These are phyloP conservation scores for Panicum miliaceum DNA, from an alignment of 176 grass and related monocot genomes.

Conservation along the genomic window DNA sequence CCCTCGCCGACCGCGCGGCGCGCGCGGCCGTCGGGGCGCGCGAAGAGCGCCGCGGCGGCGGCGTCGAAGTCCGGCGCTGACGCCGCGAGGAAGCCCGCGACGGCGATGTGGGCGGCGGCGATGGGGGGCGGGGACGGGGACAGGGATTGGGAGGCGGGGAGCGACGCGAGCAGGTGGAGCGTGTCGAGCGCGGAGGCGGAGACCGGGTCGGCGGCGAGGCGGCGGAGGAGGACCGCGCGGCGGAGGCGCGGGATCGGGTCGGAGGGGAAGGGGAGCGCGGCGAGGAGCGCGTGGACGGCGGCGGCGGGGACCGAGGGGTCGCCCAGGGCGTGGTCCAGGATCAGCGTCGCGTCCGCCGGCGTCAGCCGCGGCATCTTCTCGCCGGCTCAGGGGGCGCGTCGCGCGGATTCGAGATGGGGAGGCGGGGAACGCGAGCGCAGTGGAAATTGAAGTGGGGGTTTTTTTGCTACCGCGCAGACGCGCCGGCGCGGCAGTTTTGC, in stretches of 20 bases:
- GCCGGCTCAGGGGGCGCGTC: not conserved
- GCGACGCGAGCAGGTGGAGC: conserved; percentile 46
- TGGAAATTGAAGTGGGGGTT: too few relatives aligned
- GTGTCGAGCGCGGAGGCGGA: conserved; percentile 39
- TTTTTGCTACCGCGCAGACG: not conserved
- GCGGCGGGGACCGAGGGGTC: conserved; percentile 28
- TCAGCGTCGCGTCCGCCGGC: conserved; percentile 39
- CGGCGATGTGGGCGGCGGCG: conserved; percentile 31
- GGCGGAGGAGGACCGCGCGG: conserved; percentile 42
- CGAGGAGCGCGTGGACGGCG: conserved; percentile 14
- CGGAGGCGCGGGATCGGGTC: conserved; percentile 42
- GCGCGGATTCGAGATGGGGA: not conserved
- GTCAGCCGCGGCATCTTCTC: conserved; percentile 41
- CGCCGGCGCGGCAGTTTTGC: not conserved
- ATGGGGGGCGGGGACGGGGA: not conserved
- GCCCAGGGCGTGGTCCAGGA: conserved; percentile 54
- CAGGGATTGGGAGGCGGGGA: not conserved
- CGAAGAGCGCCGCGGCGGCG: conserved; percentile 39
- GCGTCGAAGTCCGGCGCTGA: conserved; percentile 48
- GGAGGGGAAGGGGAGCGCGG: conserved; percentile 44
- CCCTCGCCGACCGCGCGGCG: conserved; percentile 20
- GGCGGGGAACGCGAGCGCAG: not conserved
- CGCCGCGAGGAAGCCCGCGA: conserved; percentile 34
- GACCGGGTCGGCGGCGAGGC: conserved; percentile 47
- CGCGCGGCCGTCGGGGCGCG: conserved; percentile 41